Evolutionary conservation across 2,329 filamentous ascomycete genomes (phyloP).

Genomic region (Neospermospora avenae): DNA sequence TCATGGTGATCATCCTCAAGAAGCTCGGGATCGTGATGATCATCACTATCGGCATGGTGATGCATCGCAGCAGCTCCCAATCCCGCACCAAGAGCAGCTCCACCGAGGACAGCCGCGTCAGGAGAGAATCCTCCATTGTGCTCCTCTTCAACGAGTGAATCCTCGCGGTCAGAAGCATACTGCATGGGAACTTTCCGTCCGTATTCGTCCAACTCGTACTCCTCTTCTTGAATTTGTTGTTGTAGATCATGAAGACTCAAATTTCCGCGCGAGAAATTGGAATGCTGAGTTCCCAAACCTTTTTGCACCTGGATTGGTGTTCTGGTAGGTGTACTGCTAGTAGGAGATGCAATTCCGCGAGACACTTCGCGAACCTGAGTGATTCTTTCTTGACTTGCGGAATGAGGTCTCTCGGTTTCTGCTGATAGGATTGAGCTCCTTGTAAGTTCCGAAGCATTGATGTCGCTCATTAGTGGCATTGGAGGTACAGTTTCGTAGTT

Average conservation of each 20-base stretch:
- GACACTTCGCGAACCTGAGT: conserved; percentile 62
- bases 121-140: conserved; percentile 31
- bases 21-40: conserved; percentile 31
- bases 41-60: conserved; percentile 20
- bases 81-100: conserved; percentile 36
- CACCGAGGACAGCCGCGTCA: conserved; percentile 26
- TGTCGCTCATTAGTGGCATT: conserved; percentile 84
- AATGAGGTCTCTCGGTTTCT: conserved; percentile 69
- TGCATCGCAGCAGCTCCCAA: conserved; percentile 40
- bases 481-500: conserved; percentile 63
- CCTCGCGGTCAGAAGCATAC: conserved; percentile 24
- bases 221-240: conserved; percentile 39
- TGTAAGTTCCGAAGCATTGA: conserved; percentile 83
- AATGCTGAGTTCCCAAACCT: conserved; percentile 64
- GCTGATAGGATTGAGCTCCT: conserved; percentile 83
- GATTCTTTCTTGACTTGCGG: conserved; percentile 56
- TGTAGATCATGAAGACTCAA: conserved; percentile 45
- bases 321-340: conserved; percentile 60
- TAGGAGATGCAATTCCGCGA: conserved; percentile 57
- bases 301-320: conserved; percentile 53
- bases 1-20: conserved; percentile 39
- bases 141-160: conserved; percentile 31
- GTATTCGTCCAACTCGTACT: conserved; percentile 36
- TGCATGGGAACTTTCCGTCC: conserved; percentile 34
- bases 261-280: conserved; percentile 43